phyloP scores from a whole-genome alignment of 306 rosid genomes.

The Vicia faba region DNA sequence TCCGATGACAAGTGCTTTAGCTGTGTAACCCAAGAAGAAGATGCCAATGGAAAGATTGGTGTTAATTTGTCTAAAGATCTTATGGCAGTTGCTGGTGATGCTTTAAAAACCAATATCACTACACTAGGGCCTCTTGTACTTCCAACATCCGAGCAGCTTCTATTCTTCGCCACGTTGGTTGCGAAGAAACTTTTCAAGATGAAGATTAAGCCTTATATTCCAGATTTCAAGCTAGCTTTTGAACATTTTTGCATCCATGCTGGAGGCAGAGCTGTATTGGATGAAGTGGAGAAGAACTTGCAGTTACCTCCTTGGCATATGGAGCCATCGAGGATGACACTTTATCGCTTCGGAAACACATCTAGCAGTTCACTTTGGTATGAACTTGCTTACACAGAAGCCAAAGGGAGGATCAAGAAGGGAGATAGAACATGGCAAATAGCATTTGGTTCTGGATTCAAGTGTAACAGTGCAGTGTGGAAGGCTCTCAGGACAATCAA shows the following conservation, averaged over 20 bases:
- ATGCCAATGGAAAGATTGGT: constrained; percentile 67
- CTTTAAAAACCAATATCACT: constrained; percentile 84
- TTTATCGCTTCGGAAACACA: constrained; percentile 85
- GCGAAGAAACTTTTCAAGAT: constrained; percentile 72
- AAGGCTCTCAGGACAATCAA: constrained; percentile 73
- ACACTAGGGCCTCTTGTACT: constrained; percentile 87
- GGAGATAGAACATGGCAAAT: constrained; percentile 96
- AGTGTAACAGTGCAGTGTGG: constrained; percentile 96
- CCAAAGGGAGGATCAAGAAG: constrained; percentile 82
- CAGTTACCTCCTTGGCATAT: constrained; percentile 88
- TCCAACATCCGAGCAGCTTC: constrained; percentile 86
- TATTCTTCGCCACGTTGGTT: constrained; percentile 72
- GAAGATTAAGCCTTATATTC: constrained; percentile 93
- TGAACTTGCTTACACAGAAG: constrained; percentile 85
- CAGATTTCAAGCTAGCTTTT: constrained; percentile 86
- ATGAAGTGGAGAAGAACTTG: constrained; percentile 90
- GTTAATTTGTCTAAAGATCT: constrained; percentile 88
- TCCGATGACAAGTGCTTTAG: constrained; percentile 84
- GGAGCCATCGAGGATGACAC: constrained; percentile 98
- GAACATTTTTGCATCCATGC: constrained; percentile 95
- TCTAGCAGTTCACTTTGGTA: constrained; percentile 95
- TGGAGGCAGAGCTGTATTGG: constrained; percentile 91
- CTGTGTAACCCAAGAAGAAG: constrained; percentile 94
- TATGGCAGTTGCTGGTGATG: constrained; percentile 95
- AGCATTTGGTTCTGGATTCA: constrained; percentile 91